phyloP scores from a whole-genome alignment of 306 rosid species.

The Quercus robur region DNA sequence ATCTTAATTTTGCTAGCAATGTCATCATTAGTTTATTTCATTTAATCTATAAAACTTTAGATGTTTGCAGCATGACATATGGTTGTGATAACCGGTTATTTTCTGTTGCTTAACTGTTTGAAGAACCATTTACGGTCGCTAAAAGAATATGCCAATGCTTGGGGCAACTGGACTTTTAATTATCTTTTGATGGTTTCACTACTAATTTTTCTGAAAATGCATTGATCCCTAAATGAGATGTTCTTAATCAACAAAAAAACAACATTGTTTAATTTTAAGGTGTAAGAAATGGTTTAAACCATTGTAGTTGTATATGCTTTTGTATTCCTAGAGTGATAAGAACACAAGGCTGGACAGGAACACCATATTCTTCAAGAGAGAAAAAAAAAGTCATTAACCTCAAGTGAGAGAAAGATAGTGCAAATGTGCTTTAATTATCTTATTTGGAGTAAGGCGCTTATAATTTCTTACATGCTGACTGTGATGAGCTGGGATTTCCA shows the following conservation, averaged over 20 bases:
- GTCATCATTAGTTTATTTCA: neutral
- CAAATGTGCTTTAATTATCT: neutral
- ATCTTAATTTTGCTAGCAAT: too few species aligned
- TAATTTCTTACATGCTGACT: neutral
- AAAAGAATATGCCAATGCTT: neutral
- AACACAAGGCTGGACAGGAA: neutral
- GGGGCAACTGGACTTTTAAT: neutral
- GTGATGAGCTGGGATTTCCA: slow-evolving; percentile 13
- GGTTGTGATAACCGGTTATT: too few species aligned
- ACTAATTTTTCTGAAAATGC: neutral
- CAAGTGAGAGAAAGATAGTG: neutral
- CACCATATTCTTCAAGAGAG: neutral
- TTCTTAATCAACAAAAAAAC: neutral
- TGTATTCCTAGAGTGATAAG: neutral
- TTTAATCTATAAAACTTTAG: neutral
- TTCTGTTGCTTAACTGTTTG: neutral
- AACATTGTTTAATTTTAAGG: neutral
- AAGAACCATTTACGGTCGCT: neutral
- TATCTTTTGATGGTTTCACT: neutral
- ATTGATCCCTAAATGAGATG: neutral
- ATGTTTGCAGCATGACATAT: too few species aligned
- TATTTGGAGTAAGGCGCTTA: slow-evolving; percentile 1
- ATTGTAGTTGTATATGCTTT: neutral
- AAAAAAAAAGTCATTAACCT: neutral
- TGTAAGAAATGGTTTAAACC: too few species aligned